Conservation (phyloP, 441 rosid genomes). For the Populus hybrid region DNA sequence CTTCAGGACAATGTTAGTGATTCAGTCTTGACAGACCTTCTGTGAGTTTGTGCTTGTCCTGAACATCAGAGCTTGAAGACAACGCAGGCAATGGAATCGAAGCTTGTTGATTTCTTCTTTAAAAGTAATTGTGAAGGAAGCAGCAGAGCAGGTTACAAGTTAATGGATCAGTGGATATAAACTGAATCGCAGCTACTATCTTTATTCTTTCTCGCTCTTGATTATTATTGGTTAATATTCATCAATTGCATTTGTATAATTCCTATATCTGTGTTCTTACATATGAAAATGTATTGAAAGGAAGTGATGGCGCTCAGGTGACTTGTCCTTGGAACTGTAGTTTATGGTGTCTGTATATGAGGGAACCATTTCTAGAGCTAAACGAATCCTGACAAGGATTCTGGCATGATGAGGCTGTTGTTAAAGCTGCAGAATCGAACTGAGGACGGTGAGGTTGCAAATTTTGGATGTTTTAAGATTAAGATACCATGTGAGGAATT, state of each 20-base stretch:
- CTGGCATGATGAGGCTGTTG: too few species aligned
- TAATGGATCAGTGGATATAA: background rate
- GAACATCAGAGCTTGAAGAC: background rate
- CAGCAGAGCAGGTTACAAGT: slow-evolving; percentile 1
- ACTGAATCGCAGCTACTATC: background rate
- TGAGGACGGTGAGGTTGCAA: too few species aligned
- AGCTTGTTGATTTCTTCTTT: background rate
- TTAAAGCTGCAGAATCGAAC: too few species aligned
- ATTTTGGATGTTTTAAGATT: too few species aligned
- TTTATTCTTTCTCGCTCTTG: background rate
- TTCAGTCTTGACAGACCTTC: background rate
- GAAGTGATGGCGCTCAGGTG: background rate
- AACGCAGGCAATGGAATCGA: background rate
- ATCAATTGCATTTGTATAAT: background rate
- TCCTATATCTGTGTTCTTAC: background rate
- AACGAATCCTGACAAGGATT: background rate
- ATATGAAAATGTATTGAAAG: background rate
- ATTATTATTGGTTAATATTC: background rate
- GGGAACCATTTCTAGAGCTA: background rate
- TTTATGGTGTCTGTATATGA: background rate
- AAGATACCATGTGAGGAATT: too few species aligned
- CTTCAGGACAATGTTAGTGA: background rate
- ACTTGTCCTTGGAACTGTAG: background rate
- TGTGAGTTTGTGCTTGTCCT: slow-evolving; percentile 3
- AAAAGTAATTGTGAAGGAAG: background rate